Conservation (phyloP, 768 basidiomycete species). For the Russula foetens region DNA sequence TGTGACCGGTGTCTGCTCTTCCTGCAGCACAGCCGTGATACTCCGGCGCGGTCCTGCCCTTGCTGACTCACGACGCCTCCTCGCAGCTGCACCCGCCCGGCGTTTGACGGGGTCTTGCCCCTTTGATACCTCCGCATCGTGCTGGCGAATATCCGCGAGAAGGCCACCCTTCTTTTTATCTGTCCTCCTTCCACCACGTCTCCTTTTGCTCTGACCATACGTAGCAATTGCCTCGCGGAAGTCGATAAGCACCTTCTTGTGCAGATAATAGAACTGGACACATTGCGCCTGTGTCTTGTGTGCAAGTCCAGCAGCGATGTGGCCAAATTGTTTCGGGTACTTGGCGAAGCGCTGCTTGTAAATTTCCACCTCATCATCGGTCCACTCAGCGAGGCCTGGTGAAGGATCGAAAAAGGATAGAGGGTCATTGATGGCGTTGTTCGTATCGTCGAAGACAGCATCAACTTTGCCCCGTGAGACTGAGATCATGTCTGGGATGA, state of each 20-base stretch:
- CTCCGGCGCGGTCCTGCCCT: constrained; percentile 14
- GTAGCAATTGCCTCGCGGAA: constrained; percentile 69
- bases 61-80: constrained; percentile 4
- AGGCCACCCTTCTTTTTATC: constrained; percentile 78
- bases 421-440: constrained; percentile 70
- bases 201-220: constrained; percentile 56
- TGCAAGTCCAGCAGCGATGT: constrained; percentile 70
- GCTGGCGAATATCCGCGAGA: constrained; percentile 71
- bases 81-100: constrained; percentile 8
- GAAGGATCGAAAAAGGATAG: constrained; percentile 64
- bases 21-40: constrained; percentile 30
- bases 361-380: constrained; percentile 67
- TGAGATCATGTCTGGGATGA: constrained; percentile 85
- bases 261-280: constrained; percentile 88
- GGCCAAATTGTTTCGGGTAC: constrained; percentile 92
- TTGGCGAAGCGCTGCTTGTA: constrained; percentile 78
- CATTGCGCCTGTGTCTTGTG: constrained; percentile 87
- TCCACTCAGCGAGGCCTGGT: constrained; percentile 82
- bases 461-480: constrained; percentile 54
- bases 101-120: constrained; percentile 17
- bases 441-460: constrained; percentile 76
- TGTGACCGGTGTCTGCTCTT: constrained; percentile 41
- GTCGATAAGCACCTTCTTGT: constrained; percentile 84
- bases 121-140: constrained; percentile 43
- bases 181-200: constrained; percentile 42